phyloP scores from a whole-genome alignment of 768 basidiomycete genomes.

The Calvatia gigantea region DNA sequence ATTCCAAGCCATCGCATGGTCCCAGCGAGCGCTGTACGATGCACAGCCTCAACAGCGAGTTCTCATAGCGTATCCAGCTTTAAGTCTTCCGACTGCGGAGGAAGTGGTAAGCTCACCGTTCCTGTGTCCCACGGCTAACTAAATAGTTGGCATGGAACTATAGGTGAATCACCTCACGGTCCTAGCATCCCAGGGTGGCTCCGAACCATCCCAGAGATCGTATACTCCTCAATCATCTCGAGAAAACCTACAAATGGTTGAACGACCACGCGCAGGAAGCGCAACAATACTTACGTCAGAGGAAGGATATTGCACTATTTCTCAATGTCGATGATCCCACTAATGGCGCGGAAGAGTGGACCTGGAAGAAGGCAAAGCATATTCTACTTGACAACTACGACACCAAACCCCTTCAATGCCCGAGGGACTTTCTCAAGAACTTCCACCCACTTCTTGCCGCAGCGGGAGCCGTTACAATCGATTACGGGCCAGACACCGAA shows the following conservation, averaged over 20 bases:
- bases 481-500: conserved; percentile 15
- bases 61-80: conserved; percentile 12
- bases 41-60: conserved; percentile 14
- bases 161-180: conserved; percentile 17
- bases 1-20: conserved; percentile 22
- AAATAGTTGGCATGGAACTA: background rate
- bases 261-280: conserved; percentile 10
- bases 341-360: conserved; percentile 34
- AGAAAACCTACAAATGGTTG: conserved; percentile 22
- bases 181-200: conserved; percentile 16
- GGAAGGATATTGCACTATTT: conserved; percentile 28
- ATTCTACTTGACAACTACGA: conserved; percentile 36
- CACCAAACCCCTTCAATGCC: conserved; percentile 23
- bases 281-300: background rate
- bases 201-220: conserved; percentile 9
- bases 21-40: conserved; percentile 18
- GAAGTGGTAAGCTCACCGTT: conserved; percentile 19
- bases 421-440: conserved; percentile 29
- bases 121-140: background rate
- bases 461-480: conserved; percentile 29
- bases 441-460: conserved; percentile 29
- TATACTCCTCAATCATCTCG: conserved; percentile 16
- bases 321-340: conserved; percentile 43
- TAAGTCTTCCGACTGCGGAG: conserved; percentile 17
- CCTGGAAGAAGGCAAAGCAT: conserved; percentile 25